Conservation (phyloP, 2,329 filamentous ascomycete species). For the Epichloe sibirici region DNA sequence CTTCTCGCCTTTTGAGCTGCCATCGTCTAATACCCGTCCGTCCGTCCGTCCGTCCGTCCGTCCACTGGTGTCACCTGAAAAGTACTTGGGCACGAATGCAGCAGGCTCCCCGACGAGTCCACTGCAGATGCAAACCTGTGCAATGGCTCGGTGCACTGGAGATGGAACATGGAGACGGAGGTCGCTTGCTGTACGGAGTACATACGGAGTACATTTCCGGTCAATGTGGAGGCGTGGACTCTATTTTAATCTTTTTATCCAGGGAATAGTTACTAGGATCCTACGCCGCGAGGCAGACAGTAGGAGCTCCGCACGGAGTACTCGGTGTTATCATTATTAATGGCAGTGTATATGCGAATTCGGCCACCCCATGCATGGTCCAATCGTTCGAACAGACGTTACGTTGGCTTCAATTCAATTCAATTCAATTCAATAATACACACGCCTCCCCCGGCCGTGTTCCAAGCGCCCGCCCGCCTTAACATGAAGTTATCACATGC, state of each 20-base stretch:
- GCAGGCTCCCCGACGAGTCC: not conserved
- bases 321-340: no score
- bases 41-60: no score
- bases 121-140: not conserved
- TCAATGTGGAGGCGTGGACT: not conserved
- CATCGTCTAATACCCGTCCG: no score
- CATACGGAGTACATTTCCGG: not conserved
- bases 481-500: no score
- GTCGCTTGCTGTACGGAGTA: not conserved
- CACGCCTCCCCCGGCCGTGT: no score
- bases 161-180: not conserved
- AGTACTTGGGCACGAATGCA: not conserved
- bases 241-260: not conserved
- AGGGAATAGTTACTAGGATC: not conserved
- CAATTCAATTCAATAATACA: no score
- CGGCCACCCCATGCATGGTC: no score
- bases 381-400: no score
- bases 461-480: no score
- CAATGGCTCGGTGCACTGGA: not conserved
- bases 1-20: not conserved
- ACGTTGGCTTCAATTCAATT: no score
- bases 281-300: not conserved
- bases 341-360: no score
- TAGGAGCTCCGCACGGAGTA: no score
- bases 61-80: not conserved